A percentile compares a stretch with the other conserved stretches of the same genome.
phyloP scores from a whole-genome alignment of 371 early-diverging fungal genomes.

The Zancudomyces culisetae region DNA sequence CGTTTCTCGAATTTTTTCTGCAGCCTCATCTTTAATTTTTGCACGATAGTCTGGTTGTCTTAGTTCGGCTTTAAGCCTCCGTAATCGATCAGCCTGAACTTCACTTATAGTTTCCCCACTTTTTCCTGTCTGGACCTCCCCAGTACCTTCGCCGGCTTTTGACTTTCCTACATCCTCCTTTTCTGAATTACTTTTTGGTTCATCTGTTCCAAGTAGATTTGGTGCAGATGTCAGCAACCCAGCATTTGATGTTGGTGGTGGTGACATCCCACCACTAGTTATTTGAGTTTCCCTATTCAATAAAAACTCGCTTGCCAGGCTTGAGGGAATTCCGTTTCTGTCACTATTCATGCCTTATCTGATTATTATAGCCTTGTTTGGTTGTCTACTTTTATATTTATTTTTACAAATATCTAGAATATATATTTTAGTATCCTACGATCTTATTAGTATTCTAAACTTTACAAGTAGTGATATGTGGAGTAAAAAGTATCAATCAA shows the following conservation, averaged over 20 bases:
- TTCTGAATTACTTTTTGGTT: not conserved
- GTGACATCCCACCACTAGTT: conserved; percentile 2
- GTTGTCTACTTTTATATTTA: too few species aligned
- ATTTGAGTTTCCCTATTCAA: not conserved
- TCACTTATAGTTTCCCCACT: conserved; percentile 15
- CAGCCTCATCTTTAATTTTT: conserved; percentile 45
- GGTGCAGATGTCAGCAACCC: not conserved
- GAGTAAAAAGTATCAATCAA: too few species aligned
- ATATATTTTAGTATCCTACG: too few species aligned
- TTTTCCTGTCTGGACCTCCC: not conserved
- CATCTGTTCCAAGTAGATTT: not conserved
- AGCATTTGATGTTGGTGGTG: not conserved
- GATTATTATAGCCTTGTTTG: too few species aligned
- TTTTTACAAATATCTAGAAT: too few species aligned
- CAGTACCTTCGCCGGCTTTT: not conserved
- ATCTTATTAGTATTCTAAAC: too few species aligned
- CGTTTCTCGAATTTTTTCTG: conserved; percentile 47
- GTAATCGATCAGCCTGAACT: conserved; percentile 17
- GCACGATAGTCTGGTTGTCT: conserved; percentile 10
- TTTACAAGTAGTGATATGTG: too few species aligned
- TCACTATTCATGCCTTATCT: too few species aligned
- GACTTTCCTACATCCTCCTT: not conserved
- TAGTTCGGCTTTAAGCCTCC: conserved; percentile 14
- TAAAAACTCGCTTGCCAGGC: not conserved
- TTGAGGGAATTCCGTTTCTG: not conserved